Evolutionary conservation across 2,329 filamentous ascomycete species (phyloP), one percentile per base, ranked within the genome.

Genomic region (Davidsoniella australis): DNA sequence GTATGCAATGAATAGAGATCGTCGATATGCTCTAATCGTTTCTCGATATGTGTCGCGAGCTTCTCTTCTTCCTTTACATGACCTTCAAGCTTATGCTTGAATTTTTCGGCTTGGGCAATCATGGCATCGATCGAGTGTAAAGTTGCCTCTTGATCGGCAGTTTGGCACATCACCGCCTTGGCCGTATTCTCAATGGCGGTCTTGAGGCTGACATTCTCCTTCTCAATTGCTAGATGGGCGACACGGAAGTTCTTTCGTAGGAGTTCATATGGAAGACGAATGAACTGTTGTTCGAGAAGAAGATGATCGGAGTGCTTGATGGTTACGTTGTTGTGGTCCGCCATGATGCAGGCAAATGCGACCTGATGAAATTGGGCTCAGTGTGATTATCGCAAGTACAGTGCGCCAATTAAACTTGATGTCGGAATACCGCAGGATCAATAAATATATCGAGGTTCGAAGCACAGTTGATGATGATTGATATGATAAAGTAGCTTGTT

Each of bases 171-270:
- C 45, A 82, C 79, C 52, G 76, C 73, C 57, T 80, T 82, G 41
- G 81, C 78, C 2, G 75, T 73, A 43, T 80, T 75, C 56, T 73
- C 73, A 52, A 81, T 70, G 9, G 71, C 65, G 18, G 75, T 72
- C 58, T 77, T 78, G 55, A 86, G 66, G 45, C 70, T 69, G 16
- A 72, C 70, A 54, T 75, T 77, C 57, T 84, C 78, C 60, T 80
- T 81, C 61, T 89, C 84, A 62, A 87, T 76, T 55, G 76, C 70
- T 59, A 82, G 79, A 62, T 87, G 84, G 41, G 83, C 83, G 3
- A 81, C 78, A 59, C 94, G 91, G 67, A 96, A 93, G 67, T 94
- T 96, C 63, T 91, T 89, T 50, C 87, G 82, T 18, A 93, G 80
- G 51, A 95, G 82, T 62, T 96, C 91, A 65, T 89, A 82, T 16